These are phyloP conservation scores for Scenedesmus sp. DNA, from an alignment of 163 green algal genomes.

Conservation along the genomic window DNA sequence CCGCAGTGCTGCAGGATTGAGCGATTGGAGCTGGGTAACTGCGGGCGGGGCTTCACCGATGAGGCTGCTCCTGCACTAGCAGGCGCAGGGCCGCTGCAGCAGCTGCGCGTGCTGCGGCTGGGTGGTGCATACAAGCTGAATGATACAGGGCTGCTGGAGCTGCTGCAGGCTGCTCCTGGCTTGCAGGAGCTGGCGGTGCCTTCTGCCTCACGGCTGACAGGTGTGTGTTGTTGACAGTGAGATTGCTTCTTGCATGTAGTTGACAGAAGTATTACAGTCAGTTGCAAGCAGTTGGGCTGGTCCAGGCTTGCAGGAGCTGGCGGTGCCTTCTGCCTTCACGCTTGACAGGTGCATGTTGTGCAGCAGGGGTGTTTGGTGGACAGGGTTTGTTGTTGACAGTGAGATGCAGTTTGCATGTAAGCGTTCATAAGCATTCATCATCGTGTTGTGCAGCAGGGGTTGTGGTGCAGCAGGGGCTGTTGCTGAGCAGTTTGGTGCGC, in stretches of 20 bases:
- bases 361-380: too few relatives aligned
- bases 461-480: background rate
- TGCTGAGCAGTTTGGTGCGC: background rate
- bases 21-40: constrained; percentile 68
- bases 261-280: too few relatives aligned
- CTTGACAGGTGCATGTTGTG: too few relatives aligned
- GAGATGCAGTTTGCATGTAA: too few relatives aligned
- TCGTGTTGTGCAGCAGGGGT: background rate
- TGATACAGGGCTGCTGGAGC: constrained; percentile 56
- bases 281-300: too few relatives aligned
- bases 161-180: constrained; percentile 54
- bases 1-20: constrained; percentile 57
- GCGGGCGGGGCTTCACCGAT: constrained; percentile 70
- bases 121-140: constrained; percentile 68
- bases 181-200: constrained; percentile 62
- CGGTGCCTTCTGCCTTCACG: too few relatives aligned
- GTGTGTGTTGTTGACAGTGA: background rate
- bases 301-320: too few relatives aligned
- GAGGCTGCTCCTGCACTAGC: constrained; percentile 57
- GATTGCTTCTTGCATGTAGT: background rate
- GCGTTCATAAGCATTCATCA: too few relatives aligned
- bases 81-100: constrained; percentile 50
- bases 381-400: too few relatives aligned
- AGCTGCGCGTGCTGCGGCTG: constrained; percentile 59
- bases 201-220: constrained; percentile 37